Conservation (phyloP, 2,329 filamentous ascomycete species). For the Aspergillus hiratsukae region DNA sequence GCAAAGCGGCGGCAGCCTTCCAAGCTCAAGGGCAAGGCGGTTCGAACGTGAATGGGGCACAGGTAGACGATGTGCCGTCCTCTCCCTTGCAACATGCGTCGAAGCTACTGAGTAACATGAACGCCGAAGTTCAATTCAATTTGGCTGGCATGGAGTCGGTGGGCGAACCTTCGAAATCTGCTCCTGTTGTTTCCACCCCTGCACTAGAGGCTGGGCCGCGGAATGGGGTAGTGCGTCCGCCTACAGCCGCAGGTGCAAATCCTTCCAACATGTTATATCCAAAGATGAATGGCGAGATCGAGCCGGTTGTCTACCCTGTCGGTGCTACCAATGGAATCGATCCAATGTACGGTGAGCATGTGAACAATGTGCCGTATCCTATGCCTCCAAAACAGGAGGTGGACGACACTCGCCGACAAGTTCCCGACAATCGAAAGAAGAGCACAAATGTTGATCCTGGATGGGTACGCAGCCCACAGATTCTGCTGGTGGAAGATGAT, state of each 20-base stretch:
- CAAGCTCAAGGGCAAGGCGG: constrained; percentile 39
- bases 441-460: constrained; percentile 58
- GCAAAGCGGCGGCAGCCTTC: constrained; percentile 42
- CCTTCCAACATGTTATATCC: constrained; percentile 46
- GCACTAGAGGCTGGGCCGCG: constrained; percentile 50
- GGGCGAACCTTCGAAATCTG: constrained; percentile 55
- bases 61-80: constrained; percentile 59
- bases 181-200: constrained; percentile 53
- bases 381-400: constrained; percentile 60
- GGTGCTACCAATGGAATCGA: constrained; percentile 89
- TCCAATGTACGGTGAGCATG: constrained; percentile 89
- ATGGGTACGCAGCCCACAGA: constrained; percentile 66
- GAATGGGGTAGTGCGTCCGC: constrained; percentile 41
- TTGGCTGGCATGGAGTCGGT: constrained; percentile 61
- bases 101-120: constrained; percentile 62
- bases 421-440: constrained; percentile 55
- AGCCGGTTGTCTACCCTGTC: constrained; percentile 81
- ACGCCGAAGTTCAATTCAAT: constrained; percentile 61
- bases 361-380: constrained; percentile 87
- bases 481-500: constrained; percentile 84
- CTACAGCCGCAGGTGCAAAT: constrained; percentile 44
- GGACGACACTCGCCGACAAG: constrained; percentile 48
- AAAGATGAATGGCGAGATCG: constrained; percentile 54
- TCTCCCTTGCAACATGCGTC: constrained; percentile 65
- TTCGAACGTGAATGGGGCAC: constrained; percentile 42